Percentiles rank a stretch among this genome's conserved stretches.
Evolutionary conservation across 257 asterid genomes (phyloP).

Genomic region (Cruciata laevipes): DNA sequence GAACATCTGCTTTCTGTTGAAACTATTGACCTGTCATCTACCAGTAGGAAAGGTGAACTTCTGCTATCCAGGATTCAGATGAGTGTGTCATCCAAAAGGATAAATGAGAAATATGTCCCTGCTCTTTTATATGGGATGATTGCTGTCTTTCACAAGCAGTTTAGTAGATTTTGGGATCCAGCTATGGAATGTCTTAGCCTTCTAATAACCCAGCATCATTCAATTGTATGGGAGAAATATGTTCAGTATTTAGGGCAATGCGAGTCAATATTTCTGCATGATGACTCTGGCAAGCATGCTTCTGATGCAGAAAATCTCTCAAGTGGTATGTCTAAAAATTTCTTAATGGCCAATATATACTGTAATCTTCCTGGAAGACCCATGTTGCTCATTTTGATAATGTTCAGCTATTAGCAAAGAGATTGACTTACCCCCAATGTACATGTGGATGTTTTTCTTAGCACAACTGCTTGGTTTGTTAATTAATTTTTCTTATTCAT

Average conservation of each 20-base stretch:
- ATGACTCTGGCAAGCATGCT: constrained; percentile 28
- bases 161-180: constrained; percentile 61
- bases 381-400: neutral
- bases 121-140: constrained; percentile 56
- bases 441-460: neutral
- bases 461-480: neutral
- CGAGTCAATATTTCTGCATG: constrained; percentile 44
- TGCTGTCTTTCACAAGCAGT: constrained; percentile 72
- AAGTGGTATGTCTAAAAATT: constrained; percentile 38
- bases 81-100: constrained; percentile 45
- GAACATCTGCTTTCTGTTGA: constrained; percentile 62
- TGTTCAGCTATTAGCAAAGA: neutral
- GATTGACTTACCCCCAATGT: neutral
- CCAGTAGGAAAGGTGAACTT: constrained; percentile 57
- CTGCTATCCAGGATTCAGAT: constrained; percentile 63
- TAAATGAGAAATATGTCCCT: constrained; percentile 53
- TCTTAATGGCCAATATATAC: neutral
- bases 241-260: constrained; percentile 49
- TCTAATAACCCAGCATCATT: constrained; percentile 46
- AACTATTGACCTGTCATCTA: constrained; percentile 56
- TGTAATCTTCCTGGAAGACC: neutral
- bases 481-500: constrained; percentile 1
- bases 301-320: constrained; percentile 23
- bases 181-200: constrained; percentile 67
- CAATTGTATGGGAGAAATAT: constrained; percentile 58